Conservation (phyloP, 1,284 basidiomycete species). For the Termitomyces sp. region DNA sequence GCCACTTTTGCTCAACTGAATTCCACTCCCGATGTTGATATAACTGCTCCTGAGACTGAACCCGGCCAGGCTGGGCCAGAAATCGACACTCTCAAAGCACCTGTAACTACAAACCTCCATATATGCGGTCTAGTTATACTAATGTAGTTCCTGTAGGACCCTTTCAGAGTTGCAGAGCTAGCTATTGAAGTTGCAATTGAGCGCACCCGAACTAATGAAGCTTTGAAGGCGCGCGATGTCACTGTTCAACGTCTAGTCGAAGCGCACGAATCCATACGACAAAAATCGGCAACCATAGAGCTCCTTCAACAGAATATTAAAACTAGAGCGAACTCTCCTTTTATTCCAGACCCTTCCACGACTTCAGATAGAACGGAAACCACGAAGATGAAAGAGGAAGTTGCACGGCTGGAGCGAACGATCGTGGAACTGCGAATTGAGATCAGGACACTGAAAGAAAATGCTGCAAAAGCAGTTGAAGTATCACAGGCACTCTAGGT, state of each 20-base stretch:
- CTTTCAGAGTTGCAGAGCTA: constrained; percentile 40
- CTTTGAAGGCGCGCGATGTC: constrained; percentile 57
- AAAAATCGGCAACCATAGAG: constrained; percentile 51
- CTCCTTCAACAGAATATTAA: constrained; percentile 33
- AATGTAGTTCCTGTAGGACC: constrained; percentile 27
- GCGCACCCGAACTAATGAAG: constrained; percentile 50
- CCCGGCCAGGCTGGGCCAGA: constrained; percentile 19
- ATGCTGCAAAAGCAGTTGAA: constrained; percentile 4
- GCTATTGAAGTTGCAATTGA: constrained; percentile 54
- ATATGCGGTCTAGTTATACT: constrained; percentile 9
- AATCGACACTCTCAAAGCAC: constrained; percentile 19
- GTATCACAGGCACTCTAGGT: constrained; percentile 14
- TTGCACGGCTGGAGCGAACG: constrained; percentile 31
- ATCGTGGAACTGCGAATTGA: constrained; percentile 37
- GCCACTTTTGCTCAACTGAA: background rate
- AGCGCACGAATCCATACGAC: constrained; percentile 54
- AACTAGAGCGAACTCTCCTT: constrained; percentile 10
- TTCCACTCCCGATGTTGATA: background rate
- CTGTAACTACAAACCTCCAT: constrained; percentile 15
- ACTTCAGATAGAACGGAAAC: constrained; percentile 12
- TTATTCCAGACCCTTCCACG: constrained; percentile 13
- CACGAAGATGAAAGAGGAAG: constrained; percentile 28
- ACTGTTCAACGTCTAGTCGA: constrained; percentile 56
- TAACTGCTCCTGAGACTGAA: constrained; percentile 6
- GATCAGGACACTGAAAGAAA: constrained; percentile 24